phyloP scores from a whole-genome alignment of 1,284 basidiomycete species.

The Cutaneotrichosporon sp. region DNA sequence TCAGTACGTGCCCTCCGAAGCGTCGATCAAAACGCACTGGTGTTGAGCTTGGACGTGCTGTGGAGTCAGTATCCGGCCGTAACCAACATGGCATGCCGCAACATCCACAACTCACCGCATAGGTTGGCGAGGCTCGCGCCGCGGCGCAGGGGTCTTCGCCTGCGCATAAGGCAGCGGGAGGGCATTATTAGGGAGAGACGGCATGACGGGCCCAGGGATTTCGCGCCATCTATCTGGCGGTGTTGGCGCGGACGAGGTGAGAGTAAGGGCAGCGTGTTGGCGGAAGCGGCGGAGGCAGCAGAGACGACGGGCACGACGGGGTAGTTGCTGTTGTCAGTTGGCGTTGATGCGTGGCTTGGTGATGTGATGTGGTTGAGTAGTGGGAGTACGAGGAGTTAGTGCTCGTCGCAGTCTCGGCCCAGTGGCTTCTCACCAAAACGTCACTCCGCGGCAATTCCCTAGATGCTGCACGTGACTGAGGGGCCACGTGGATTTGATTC shows the following conservation, averaged over 20 bases:
- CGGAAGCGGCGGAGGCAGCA: background rate
- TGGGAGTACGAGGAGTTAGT: background rate
- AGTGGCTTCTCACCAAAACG: background rate
- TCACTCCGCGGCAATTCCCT: background rate
- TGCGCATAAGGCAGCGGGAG: slow-evolving; percentile 47
- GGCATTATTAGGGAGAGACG: slow-evolving; percentile 19
- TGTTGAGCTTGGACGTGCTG: slow-evolving; percentile 63
- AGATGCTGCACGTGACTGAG: background rate
- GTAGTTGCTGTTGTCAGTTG: no score
- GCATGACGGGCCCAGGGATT: slow-evolving; percentile 14
- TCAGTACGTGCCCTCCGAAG: background rate
- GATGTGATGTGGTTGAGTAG: background rate
- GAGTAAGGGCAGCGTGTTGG: no score
- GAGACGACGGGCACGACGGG: no score
- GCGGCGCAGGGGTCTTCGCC: slow-evolving; percentile 20
- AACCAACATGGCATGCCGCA: background rate
- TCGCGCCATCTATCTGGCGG: slow-evolving; percentile 4
- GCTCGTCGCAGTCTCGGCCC: no score
- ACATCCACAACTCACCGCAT: slow-evolving; percentile 39
- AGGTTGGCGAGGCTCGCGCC: slow-evolving; percentile 44
- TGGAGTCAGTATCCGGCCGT: slow-evolving; percentile 1
- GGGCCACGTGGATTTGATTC: slow-evolving; percentile 6
- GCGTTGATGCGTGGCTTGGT: background rate
- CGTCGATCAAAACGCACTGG: slow-evolving; percentile 35
- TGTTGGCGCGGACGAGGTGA: background rate